Conservation (phyloP, 768 basidiomycete genomes). For the Ephemerocybe angulata region DNA sequence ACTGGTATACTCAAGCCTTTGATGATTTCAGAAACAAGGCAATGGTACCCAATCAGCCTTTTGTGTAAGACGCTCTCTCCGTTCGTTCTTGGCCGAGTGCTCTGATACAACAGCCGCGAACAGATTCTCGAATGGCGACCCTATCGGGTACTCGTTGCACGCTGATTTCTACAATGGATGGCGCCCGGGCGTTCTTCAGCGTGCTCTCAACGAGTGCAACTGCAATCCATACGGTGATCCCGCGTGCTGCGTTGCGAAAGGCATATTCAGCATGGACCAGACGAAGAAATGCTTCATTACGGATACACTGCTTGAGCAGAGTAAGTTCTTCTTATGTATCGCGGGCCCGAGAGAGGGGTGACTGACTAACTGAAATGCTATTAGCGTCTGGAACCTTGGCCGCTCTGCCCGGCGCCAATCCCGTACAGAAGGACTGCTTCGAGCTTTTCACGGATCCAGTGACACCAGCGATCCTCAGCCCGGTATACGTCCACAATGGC, state of each 20-base stretch:
- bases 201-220: slow-evolving; percentile 41
- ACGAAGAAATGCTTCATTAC: slow-evolving; percentile 31
- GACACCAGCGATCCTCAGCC: slow-evolving; percentile 2
- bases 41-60: slow-evolving; percentile 40
- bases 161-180: slow-evolving; percentile 46
- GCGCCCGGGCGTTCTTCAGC: slow-evolving; percentile 39
- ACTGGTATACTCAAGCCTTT: slow-evolving; percentile 37
- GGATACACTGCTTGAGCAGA: slow-evolving; percentile 30
- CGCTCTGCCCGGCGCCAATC: slow-evolving; percentile 8
- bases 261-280: slow-evolving; percentile 31
- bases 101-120: not conserved
- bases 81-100: not conserved
- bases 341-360: not conserved
- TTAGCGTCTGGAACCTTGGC: slow-evolving; percentile 6
- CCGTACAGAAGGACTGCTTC: slow-evolving; percentile 9
- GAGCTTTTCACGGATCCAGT: slow-evolving; percentile 1
- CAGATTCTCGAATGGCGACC: slow-evolving; percentile 51
- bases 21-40: slow-evolving; percentile 31
- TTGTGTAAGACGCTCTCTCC: slow-evolving; percentile 33
- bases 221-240: slow-evolving; percentile 35
- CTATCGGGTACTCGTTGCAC: slow-evolving; percentile 51
- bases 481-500: slow-evolving; percentile 10
- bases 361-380: not conserved
- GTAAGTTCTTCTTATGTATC: slow-evolving; percentile 17
- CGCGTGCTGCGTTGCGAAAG: slow-evolving; percentile 29